Conservation (phyloP, 139 green algal species). For the Coccomyxa sp. region DNA sequence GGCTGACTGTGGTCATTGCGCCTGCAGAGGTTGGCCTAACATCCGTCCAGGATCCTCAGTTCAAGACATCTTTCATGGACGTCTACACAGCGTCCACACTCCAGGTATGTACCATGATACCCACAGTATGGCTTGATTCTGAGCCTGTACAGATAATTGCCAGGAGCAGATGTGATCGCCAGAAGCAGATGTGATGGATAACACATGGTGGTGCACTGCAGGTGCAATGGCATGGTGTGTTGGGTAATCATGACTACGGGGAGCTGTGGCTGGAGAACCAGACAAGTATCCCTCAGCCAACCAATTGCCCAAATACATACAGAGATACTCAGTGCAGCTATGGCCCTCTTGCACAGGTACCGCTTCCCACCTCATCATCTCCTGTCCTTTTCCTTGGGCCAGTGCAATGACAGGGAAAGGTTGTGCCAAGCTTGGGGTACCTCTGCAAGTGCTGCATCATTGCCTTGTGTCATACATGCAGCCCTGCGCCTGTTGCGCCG, state of each 20-base stretch:
- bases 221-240: slow-evolving; percentile 59
- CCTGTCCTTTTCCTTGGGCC: no score
- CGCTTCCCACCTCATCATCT: no score
- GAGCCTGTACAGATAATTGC: no score
- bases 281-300: not conserved
- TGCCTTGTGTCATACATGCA: not conserved
- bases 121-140: not conserved
- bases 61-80: slow-evolving; percentile 39
- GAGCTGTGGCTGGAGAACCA: slow-evolving; percentile 21
- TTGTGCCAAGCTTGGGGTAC: no score
- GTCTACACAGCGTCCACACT: slow-evolving; percentile 44
- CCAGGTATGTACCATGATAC: slow-evolving; percentile 26
- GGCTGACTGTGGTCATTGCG: no score
- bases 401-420: not conserved
- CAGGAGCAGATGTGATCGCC: no score
- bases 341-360: slow-evolving; percentile 38
- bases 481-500: not conserved
- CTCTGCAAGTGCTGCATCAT: no score
- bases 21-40: slow-evolving; percentile 40
- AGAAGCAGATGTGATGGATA: not conserved
- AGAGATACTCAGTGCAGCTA: slow-evolving; percentile 34
- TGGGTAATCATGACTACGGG: slow-evolving; percentile 65
- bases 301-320: slow-evolving; percentile 7
- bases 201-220: slow-evolving; percentile 7
- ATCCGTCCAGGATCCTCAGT: slow-evolving; percentile 29